phyloP scores from a whole-genome alignment of 441 rosid species.

The Arabidopsis hybrid region DNA sequence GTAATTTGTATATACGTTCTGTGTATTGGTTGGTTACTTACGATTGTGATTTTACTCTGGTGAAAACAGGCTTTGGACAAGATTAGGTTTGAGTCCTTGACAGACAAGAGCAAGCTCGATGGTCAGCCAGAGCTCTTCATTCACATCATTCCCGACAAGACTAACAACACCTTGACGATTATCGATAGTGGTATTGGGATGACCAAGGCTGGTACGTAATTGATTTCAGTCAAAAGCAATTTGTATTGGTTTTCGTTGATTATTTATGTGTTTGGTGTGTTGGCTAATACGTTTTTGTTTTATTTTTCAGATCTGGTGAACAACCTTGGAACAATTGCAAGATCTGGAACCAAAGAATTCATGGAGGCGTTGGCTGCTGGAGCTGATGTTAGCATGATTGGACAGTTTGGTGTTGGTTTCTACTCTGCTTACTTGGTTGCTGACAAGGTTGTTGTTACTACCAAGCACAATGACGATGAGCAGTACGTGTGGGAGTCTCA shows the following conservation, averaged over 20 bases:
- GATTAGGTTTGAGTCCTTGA: conserved; percentile 70
- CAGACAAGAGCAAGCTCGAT: conserved; percentile 74
- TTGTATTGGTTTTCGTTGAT: not conserved
- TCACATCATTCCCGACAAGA: conserved; percentile 68
- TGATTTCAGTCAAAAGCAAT: not conserved
- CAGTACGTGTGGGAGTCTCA: conserved; percentile 77
- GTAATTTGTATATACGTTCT: not conserved
- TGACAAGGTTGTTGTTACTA: conserved; percentile 70
- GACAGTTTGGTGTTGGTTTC: conserved; percentile 76
- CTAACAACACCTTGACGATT: conserved; percentile 59
- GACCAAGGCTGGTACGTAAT: conserved; percentile 70
- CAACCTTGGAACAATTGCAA: conserved; percentile 75
- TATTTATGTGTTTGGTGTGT: not conserved
- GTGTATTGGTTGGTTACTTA: conserved; percentile 3
- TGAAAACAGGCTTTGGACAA: conserved; percentile 65
- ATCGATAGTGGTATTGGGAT: conserved; percentile 74
- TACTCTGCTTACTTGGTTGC: conserved; percentile 74
- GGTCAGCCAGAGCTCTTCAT: conserved; percentile 73
- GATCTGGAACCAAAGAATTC: conserved; percentile 76
- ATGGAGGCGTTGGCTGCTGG: conserved; percentile 81
- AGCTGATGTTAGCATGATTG: conserved; percentile 81
- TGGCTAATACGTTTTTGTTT: not conserved
- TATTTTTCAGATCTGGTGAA: conserved; percentile 63
- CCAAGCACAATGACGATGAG: conserved; percentile 74
- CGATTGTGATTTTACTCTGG: not conserved